phyloP scores from a whole-genome alignment of 2,329 filamentous ascomycete genomes.

The Phaeosphaeriaceae sp. region DNA sequence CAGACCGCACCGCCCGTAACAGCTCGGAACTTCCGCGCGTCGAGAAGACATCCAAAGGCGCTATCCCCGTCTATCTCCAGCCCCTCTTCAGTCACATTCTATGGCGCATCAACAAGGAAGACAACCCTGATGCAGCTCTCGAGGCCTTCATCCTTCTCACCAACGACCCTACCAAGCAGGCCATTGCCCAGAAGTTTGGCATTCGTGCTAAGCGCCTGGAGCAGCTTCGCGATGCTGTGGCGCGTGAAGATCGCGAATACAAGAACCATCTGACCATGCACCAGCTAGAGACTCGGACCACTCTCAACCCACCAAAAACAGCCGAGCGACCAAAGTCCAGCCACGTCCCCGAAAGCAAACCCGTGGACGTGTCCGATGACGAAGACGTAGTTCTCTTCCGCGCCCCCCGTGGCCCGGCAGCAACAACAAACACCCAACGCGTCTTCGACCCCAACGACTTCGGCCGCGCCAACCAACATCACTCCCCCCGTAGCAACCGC shows the following conservation, averaged over 20 bases:
- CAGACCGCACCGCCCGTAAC: conserved; percentile 39
- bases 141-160: conserved; percentile 60
- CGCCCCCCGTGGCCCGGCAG: conserved; percentile 44
- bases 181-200: conserved; percentile 57
- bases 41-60: conserved; percentile 35
- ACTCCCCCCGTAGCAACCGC: conserved; percentile 41
- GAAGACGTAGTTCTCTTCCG: conserved; percentile 50
- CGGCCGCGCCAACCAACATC: conserved; percentile 45
- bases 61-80: conserved; percentile 50
- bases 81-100: conserved; percentile 60
- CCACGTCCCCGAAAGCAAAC: conserved; percentile 23
- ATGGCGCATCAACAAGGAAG: conserved; percentile 59
- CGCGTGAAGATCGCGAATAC: conserved; percentile 57
- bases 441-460: conserved; percentile 58
- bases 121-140: conserved; percentile 54
- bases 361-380: conserved; percentile 39
- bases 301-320: conserved; percentile 18
- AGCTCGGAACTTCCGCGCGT: conserved; percentile 28
- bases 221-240: conserved; percentile 57
- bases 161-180: conserved; percentile 55
- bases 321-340: conserved; percentile 38
- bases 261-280: conserved; percentile 48
- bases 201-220: conserved; percentile 58
- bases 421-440: conserved; percentile 35
- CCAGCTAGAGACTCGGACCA: conserved; percentile 45